Base-by-base conservation (phyloP, 305 asterid species). In the Petunia hybrid region DNA sequence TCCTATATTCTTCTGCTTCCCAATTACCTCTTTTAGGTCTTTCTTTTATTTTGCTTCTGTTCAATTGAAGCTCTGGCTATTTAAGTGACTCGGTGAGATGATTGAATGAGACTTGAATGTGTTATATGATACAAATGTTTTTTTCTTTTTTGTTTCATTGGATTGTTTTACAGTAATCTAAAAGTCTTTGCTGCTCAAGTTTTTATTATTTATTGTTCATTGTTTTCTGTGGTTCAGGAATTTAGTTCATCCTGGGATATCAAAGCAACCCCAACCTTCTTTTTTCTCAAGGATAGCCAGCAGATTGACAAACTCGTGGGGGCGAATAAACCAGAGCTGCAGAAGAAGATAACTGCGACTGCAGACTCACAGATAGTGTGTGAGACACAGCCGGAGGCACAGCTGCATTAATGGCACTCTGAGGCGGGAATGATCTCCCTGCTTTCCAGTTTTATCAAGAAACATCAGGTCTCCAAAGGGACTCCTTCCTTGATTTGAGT, bases 191-290 rank as follows among this genome's bases (percentile, higher is more conserved):
- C 65, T 13, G n/a, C 79, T 38, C 48, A 74, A 16, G 7, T 53
- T 74, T 22, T 22, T 43, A 6, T n/a, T 38, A 14, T 73, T 73
- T 73, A 48, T n/a, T 41, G 36, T 14, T 66, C 40, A 39, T 41
- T 6, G 3, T 38, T 22, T 22, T 22, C 31, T 22, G 16, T 59
- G 83, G 66, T 39, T 83, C 94, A 97, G 99, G 99, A 97, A 59
- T 92, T 95, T 53, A 97, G 99, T 87, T 86, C 99, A 48, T 88
- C 97, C 46, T 95, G 95, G 99, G 99, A 95, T 85, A 95, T 97
- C 79, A 97, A 93, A 90, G 99, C 99, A 78, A 97, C 99, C 56
- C 99, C 99, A 16, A 97, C 99, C 80, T 97, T 95, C 92, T 95
- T 93, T 90, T 93, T 97, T 91, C 92, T 97, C n/a, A 92, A 83